Percentiles rank a stretch among this genome's conserved stretches.
Evolutionary conservation across 1,284 basidiomycete species (phyloP).

Genomic region (Laetiporus sulphureus): DNA sequence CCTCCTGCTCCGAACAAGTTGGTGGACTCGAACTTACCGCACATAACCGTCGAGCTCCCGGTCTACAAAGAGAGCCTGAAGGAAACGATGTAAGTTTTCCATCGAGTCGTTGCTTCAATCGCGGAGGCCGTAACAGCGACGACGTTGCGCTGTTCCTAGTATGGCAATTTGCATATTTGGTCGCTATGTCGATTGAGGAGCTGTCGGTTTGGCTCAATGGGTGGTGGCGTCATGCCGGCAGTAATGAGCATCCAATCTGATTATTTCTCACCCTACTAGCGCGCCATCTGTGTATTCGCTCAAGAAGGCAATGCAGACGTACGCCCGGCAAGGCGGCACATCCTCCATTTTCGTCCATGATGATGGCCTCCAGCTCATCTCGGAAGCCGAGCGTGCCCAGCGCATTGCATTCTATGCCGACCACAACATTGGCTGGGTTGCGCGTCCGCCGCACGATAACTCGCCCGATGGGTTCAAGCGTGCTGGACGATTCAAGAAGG

Average conservation of each 20-base stretch:
- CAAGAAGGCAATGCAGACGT: conserved; percentile 84
- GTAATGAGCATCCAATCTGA: too few species aligned
- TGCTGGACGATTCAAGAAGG: conserved; percentile 57
- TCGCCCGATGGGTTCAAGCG: conserved; percentile 41
- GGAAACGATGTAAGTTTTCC: conserved; percentile 64
- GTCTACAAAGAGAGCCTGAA: conserved; percentile 76
- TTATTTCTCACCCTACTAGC: too few species aligned
- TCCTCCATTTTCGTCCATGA: conserved; percentile 74
- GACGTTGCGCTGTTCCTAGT: too few species aligned
- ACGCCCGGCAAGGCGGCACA: conserved; percentile 76
- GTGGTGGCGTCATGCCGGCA: too few species aligned
- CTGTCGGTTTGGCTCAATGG: too few species aligned
- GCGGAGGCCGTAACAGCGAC: too few species aligned
- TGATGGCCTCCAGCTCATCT: conserved; percentile 50
- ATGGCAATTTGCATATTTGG: too few species aligned
- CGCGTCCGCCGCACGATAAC: conserved; percentile 41
- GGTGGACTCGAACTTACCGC: conserved; percentile 58
- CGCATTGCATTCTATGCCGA: conserved; percentile 44
- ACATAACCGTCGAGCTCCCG: conserved; percentile 73
- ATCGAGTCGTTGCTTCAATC: too few species aligned
- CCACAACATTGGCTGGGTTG: conserved; percentile 49
- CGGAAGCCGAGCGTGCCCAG: conserved; percentile 28
- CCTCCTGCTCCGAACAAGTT: conserved; percentile 51
- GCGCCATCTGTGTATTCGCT: conserved; percentile 73
- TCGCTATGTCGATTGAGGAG: too few species aligned